Percentiles rank a stretch among this genome's conserved stretches.
Conservation (phyloP, 1,139 yeast genomes). For the Nakaseomyces delphensis region DNA sequence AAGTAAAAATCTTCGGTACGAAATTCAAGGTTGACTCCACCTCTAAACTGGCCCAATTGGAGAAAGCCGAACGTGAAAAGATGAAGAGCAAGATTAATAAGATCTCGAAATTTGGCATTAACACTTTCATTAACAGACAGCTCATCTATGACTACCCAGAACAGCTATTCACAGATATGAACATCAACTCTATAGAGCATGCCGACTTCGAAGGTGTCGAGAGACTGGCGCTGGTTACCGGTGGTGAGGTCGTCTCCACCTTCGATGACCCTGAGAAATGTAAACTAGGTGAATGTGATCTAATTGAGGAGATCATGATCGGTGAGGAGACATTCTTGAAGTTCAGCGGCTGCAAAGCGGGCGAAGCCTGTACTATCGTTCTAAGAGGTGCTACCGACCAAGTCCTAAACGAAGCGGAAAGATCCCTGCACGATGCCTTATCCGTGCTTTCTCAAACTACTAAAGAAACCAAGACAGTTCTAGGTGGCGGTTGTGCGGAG, state of each 20-base stretch:
- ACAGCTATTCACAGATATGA: slow-evolving; percentile 80
- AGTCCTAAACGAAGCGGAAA: slow-evolving; percentile 92
- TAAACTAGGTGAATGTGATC: slow-evolving; percentile 78
- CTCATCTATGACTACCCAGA: slow-evolving; percentile 97
- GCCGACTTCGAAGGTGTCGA: slow-evolving; percentile 99
- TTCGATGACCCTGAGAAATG: slow-evolving; percentile 87
- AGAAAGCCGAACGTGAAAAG: slow-evolving; percentile 88
- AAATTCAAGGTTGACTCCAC: slow-evolving; percentile 95
- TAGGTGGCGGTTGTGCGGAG: slow-evolving; percentile 98
- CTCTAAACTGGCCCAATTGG: slow-evolving; percentile 87
- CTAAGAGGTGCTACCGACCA: slow-evolving; percentile 96
- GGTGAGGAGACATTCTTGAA: slow-evolving; percentile 82
- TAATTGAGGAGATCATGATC: slow-evolving; percentile 82
- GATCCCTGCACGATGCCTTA: slow-evolving; percentile 94
- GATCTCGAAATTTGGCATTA: slow-evolving; percentile 72
- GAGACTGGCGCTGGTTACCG: slow-evolving; percentile 90
- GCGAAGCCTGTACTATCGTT: slow-evolving; percentile 94
- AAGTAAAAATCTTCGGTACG: slow-evolving; percentile 95
- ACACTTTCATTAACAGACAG: slow-evolving; percentile 90
- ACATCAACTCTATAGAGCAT: slow-evolving; percentile 89
- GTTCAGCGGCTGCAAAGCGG: slow-evolving; percentile 90
- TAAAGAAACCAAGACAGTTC: slow-evolving; percentile 83
- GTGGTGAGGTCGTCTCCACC: slow-evolving; percentile 96
- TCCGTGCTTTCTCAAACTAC: slow-evolving; percentile 95
- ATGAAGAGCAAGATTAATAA: slow-evolving; percentile 87